Conservation (phyloP, 1,284 basidiomycete genomes). For the Trametes versicolor region DNA sequence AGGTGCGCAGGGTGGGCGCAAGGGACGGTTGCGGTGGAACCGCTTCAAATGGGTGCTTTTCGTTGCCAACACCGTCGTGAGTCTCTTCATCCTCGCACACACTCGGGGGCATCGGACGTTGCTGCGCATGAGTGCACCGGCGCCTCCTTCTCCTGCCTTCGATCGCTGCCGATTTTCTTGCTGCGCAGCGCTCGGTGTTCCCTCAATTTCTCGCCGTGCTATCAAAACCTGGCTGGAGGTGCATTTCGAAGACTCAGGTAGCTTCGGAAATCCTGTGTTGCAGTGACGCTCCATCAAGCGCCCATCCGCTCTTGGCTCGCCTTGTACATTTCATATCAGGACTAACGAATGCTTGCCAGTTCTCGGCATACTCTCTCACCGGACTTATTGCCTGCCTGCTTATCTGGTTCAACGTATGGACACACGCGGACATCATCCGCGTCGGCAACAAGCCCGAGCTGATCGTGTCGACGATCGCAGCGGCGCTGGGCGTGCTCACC, state of each 20-base stretch:
- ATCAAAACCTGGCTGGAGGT: too few species aligned
- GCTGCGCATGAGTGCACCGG: not conserved
- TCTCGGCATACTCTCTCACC: constrained; percentile 59
- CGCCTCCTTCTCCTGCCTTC: not conserved
- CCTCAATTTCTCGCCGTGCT: not conserved
- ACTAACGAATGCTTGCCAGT: constrained; percentile 44
- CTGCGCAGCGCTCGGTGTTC: not conserved
- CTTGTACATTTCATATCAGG: not conserved
- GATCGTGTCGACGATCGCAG: constrained; percentile 65
- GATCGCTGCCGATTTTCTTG: not conserved
- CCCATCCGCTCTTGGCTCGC: not conserved
- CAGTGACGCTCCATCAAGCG: constrained; percentile 1
- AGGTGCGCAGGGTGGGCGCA: constrained; percentile 47
- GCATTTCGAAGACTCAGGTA: not conserved
- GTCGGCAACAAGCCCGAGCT: constrained; percentile 65
- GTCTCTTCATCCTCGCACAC: constrained; percentile 39
- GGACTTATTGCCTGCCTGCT: constrained; percentile 62
- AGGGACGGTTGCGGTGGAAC: constrained; percentile 63
- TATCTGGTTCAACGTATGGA: constrained; percentile 70
- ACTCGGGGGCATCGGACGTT: not conserved
- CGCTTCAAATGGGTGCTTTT: constrained; percentile 70
- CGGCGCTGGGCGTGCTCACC: constrained; percentile 58
- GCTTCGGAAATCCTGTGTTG: constrained; percentile 5
- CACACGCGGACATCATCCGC: constrained; percentile 64
- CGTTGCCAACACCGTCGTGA: constrained; percentile 58